Evolutionary conservation across 2,329 filamentous ascomycete species (phyloP).

Genomic region (Tolypocladium sp.): DNA sequence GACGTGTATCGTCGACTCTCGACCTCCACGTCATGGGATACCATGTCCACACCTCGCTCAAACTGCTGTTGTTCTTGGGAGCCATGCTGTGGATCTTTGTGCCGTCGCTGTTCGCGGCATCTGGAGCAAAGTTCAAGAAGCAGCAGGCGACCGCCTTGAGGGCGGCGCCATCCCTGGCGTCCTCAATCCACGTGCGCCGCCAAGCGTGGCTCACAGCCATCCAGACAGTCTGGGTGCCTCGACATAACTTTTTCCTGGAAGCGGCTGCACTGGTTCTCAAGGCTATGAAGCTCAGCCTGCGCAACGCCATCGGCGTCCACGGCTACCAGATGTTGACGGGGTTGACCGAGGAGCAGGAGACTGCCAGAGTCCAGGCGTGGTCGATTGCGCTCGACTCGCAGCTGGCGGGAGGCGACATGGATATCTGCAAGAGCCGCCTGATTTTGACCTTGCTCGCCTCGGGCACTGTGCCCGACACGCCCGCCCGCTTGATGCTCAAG

Average conservation of each 20-base stretch:
- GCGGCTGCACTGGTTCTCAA: conserved; percentile 73
- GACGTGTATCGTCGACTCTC: conserved; percentile 34
- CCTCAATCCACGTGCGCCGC: conserved; percentile 74
- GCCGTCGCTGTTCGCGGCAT: conserved; percentile 38
- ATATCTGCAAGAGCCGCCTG: conserved; percentile 81
- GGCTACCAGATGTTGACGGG: conserved; percentile 74
- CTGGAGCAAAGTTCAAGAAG: conserved; percentile 42
- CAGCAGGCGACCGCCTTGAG: conserved; percentile 33
- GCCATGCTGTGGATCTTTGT: conserved; percentile 45
- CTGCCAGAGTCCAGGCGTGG: conserved; percentile 83
- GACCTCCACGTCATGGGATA: conserved; percentile 47
- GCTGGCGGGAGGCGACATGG: conserved; percentile 78
- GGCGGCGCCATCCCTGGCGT: conserved; percentile 63
- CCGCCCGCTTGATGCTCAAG: conserved; percentile 79
- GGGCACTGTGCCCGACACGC: conserved; percentile 75
- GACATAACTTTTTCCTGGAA: conserved; percentile 79
- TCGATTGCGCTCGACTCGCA: conserved; percentile 88
- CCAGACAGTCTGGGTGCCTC: conserved; percentile 85
- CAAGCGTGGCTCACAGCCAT: conserved; percentile 91
- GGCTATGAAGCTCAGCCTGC: conserved; percentile 70
- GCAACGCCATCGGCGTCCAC: conserved; percentile 67
- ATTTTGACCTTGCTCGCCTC: conserved; percentile 82
- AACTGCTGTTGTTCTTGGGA: conserved; percentile 42
- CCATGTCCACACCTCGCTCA: conserved; percentile 42
- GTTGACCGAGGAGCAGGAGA: conserved; percentile 75